phyloP scores from a whole-genome alignment of 768 basidiomycete genomes.

The Termitomyces sp. region DNA sequence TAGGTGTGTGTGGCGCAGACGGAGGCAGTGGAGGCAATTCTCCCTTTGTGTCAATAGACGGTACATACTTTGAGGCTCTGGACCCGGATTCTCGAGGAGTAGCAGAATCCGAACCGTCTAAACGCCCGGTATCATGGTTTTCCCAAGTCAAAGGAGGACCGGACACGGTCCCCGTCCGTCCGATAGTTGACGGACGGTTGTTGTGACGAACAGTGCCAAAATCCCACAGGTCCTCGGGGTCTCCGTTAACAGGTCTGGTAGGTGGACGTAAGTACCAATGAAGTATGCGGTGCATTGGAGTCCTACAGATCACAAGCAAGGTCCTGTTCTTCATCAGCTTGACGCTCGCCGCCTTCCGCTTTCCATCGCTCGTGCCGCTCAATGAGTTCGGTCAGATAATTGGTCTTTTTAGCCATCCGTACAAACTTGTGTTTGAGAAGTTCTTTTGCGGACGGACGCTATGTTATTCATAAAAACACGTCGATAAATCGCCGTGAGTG shows the following conservation, averaged over 20 bases:
- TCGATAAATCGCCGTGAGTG: slow-evolving; percentile 8
- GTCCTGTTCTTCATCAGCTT: slow-evolving; percentile 68
- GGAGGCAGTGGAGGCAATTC: slow-evolving; percentile 62
- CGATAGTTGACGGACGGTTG: slow-evolving; percentile 56
- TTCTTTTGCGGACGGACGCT: slow-evolving; percentile 95
- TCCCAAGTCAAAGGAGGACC: slow-evolving; percentile 80
- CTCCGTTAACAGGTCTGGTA: slow-evolving; percentile 49
- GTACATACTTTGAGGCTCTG: slow-evolving; percentile 34
- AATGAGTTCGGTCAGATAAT: slow-evolving; percentile 91
- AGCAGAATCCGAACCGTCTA: slow-evolving; percentile 34
- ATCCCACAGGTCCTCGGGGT: slow-evolving; percentile 90
- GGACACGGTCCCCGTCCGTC: slow-evolving; percentile 59
- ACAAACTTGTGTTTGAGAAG: slow-evolving; percentile 96
- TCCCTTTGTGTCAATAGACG: slow-evolving; percentile 48
- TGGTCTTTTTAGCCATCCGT: slow-evolving; percentile 91
- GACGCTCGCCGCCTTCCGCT: slow-evolving; percentile 78
- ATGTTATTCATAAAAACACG: slow-evolving; percentile 8
- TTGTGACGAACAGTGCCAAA: slow-evolving; percentile 93
- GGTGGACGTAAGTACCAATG: slow-evolving; percentile 5
- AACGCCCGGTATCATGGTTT: slow-evolving; percentile 54
- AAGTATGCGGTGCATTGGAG: background rate
- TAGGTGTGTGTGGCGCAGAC: slow-evolving; percentile 30
- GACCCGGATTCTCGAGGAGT: slow-evolving; percentile 25
- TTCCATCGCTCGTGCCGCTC: slow-evolving; percentile 94
- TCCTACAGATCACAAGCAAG: slow-evolving; percentile 62